Evolutionary conservation across 345 rosid species (phyloP), one percentile per base, ranked within the genome.

Genomic region (Eucalyptus regnans): DNA sequence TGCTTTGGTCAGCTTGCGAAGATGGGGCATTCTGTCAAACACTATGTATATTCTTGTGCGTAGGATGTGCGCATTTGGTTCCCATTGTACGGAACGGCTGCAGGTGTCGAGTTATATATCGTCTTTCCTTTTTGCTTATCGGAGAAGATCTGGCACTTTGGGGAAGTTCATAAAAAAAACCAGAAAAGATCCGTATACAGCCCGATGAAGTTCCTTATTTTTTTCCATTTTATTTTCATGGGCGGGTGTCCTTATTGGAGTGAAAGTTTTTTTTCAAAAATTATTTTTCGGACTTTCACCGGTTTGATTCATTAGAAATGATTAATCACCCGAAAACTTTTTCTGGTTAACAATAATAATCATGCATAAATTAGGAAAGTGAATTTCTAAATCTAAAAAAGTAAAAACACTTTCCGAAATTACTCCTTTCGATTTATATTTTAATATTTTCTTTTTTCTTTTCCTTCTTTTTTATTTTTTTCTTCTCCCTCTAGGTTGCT

Each of bases 231-330:
- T 54, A 18, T 54, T 18, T 22, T 54, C 29, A 52, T 7, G 25
- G 58, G 20, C 58, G 62, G 12, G 27, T 56, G 62, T 56, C 12
- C 29, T 56, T 56, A 23, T 56, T 23, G 2, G 62, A 22, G 27
- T 4, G 62, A 20, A 9, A 56, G 5, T 20, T 7, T 22, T 22
- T 56, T 56, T 56, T 22, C 27, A 9, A 56, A 56, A 56, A 9
- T 8, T 8, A 56, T 9, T 56, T 56, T 22, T 56, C 9, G 0
- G 62, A 23, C 12, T 56, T 56, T 56, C 29, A 56, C 8, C 12
- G 1, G 27, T 56, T 56, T 56, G 1, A 23, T 56, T 56, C 0
- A 0, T 56, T 23, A 0, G 0, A 23, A 56, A 23, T 23, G 62
- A 56, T 23, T 56, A 23, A 22, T 56, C 29, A 9, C 9, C 29